Base-by-base conservation (phyloP, 768 basidiomycete genomes). In the Amanita pseudoporphyria region DNA sequence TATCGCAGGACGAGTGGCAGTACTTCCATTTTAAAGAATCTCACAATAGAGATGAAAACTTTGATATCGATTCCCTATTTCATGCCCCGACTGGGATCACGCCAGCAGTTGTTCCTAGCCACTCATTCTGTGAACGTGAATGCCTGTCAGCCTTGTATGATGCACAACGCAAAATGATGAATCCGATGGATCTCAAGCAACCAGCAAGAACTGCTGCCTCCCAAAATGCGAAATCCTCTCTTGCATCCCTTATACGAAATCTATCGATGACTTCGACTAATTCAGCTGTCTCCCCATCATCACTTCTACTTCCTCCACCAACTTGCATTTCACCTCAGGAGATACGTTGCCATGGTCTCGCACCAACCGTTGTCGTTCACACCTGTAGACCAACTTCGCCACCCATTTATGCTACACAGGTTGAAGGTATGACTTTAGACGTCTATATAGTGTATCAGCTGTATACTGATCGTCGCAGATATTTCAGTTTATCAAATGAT, bases 401-500 rank as follows among this genome's bases (percentile, higher is more conserved):
- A 41, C 66, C 77, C 28, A 76, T 87, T 51, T 76, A 69, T 57
- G 84, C 83, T 30, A 84, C 79, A 4, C 77, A 82, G 58, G 65
- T 83, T 49, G 84, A 86, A 74, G 84, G 84, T 83, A 51, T 28
- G 76, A 28, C 60, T 6, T 28, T 13, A 14, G 16, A 36, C 5
- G 10, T 44, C 26, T 7, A 22, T 36, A 35, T n/a, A n/a, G 10
- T 21, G 21, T 6, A 33, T 35, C 43, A 33, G 22, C 28, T 41
- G 56, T 49, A 32, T 43, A 52, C 52, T 28, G 19, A 12, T 51
- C 19, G 51, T 43, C 14, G 5, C 58, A 87, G 85, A 80, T 56
- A 81, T 87, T 49, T 76, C 82, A 33, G 84, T 87, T 44, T 87
- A 86, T 63, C 82, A 83, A 60, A 83, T 79, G 63, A 70, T 66